phyloP scores from a whole-genome alignment of 306 rosid genomes.

The Casuarina cunninghamiana region DNA sequence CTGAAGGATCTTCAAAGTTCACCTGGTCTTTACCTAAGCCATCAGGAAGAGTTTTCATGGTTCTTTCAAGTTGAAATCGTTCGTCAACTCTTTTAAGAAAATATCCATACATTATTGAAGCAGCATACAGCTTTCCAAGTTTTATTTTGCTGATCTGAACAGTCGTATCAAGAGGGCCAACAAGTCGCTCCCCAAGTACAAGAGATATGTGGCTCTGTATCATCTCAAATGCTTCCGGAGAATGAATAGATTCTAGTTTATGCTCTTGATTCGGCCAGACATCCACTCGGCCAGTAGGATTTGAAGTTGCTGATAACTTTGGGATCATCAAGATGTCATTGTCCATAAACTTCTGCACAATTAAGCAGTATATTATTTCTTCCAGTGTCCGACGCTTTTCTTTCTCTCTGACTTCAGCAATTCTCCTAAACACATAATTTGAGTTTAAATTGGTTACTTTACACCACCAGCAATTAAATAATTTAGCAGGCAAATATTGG shows the following conservation, averaged over 20 bases:
- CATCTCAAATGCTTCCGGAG: constrained; percentile 90
- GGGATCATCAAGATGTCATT: constrained; percentile 76
- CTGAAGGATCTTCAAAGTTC: constrained; percentile 49
- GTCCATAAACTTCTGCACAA: constrained; percentile 66
- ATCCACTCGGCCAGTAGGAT: constrained; percentile 74
- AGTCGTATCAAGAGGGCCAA: constrained; percentile 70
- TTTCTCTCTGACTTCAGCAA: constrained; percentile 80
- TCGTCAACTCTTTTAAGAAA: constrained; percentile 92
- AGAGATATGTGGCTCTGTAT: constrained; percentile 81
- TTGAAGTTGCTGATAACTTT: constrained; percentile 58
- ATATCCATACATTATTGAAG: constrained; percentile 97
- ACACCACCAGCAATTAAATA: constrained; percentile 10
- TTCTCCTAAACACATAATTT: constrained; percentile 65
- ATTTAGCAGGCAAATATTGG: constrained; percentile 26
- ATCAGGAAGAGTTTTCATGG: constrained; percentile 75
- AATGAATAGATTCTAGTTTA: constrained; percentile 81
- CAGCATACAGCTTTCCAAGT: constrained; percentile 93
- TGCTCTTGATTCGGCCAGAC: constrained; percentile 92
- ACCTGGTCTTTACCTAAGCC: constrained; percentile 46
- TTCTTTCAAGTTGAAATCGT: constrained; percentile 86
- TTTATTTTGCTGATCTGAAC: constrained; percentile 89
- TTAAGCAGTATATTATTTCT: constrained; percentile 82
- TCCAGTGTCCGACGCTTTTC: constrained; percentile 64
- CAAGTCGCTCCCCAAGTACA: constrained; percentile 72
- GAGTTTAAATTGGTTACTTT: constrained; percentile 19